Conservation (phyloP, 176 grass and related monocot genomes). For the Eragrostis nindensis region DNA sequence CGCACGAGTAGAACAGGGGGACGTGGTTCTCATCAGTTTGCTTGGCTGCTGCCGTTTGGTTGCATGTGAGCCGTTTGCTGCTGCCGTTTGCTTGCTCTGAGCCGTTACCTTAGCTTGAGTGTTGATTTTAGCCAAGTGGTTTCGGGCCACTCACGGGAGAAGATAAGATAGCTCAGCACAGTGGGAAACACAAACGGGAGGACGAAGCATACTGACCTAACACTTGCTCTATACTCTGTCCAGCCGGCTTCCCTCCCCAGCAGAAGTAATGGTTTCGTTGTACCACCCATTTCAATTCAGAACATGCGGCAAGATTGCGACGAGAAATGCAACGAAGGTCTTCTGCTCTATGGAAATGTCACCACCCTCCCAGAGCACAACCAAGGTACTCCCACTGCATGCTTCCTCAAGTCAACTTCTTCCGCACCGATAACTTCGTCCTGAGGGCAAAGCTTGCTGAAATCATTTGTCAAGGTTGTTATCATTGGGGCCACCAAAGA, state of each 20-base stretch:
- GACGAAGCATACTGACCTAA: constrained; percentile 3
- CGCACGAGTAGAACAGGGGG: too few species aligned
- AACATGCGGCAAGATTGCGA: constrained; percentile 20
- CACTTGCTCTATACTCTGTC: constrained; percentile 9
- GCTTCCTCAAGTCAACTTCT: neutral
- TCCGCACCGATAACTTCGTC: neutral
- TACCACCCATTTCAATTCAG: constrained; percentile 33
- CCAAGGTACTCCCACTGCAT: constrained; percentile 53
- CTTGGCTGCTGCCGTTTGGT: too few species aligned
- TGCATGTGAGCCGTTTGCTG: too few species aligned
- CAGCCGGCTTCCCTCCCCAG: neutral
- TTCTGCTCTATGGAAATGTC: constrained; percentile 59
- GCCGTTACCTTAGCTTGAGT: too few species aligned
- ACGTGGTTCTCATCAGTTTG: too few species aligned
- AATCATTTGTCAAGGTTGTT: constrained; percentile 53
- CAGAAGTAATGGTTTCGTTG: constrained; percentile 44
- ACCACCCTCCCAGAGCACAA: constrained; percentile 58
- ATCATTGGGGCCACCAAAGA: constrained; percentile 77
- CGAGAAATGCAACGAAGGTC: constrained; percentile 29
- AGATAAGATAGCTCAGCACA: constrained; percentile 39
- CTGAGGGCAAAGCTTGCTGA: constrained; percentile 22
- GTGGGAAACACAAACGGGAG: constrained; percentile 1
- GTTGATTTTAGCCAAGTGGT: too few species aligned
- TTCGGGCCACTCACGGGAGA: constrained; percentile 28
- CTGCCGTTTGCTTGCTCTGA: too few species aligned